Base-by-base conservation (phyloP, 441 rosid genomes). In the Aleurites moluccanus region DNA sequence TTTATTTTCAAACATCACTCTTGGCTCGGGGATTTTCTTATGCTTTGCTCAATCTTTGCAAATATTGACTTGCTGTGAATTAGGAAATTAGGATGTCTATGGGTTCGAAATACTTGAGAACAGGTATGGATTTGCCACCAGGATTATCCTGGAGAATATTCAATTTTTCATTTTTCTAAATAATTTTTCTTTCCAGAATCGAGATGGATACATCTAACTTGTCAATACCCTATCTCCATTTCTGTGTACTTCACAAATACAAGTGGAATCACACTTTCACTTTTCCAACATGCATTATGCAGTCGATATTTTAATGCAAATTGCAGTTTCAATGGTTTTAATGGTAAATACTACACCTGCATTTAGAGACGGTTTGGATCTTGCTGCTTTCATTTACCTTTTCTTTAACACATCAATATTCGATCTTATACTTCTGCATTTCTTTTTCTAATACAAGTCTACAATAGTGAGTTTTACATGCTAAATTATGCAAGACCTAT, bases 391-490 rank as follows among this genome's bases (percentile, higher is more conserved):
- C 33, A 67, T 70, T 28, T 33, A 27, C 38, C 18, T 59, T 11
- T 28, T 56, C 38, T 44, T 27, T 18, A 27, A 35, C 16, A 30
- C 40, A 42, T 59, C 9, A 11, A 21, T 4, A 44, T 55, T 47
- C 20, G 64, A 64, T 47, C 75, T 27, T 59, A 57, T 66, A 44
- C 50, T 38, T 60, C 28, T 50, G 9, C 49, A 49, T 21, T 42
- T 62, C 10, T 49, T 59, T 16, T 15, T 3, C 35, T 27, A 20
- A 61, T 28, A 57, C 53, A 53, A 62, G 13, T 45, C 38, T 38
- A 38, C 3, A 27, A 15, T 35, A 57, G 21, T 57, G 38, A 49
- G 47, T 10, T 50, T 64, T 69, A 68, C 77, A 65, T 4, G 30
- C 64, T 68, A 7, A 57, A 44, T 38, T 16, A 11, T 67, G 21